Conservation (phyloP, 495 filamentous ascomycete genomes). For the Xylaria acuta region DNA sequence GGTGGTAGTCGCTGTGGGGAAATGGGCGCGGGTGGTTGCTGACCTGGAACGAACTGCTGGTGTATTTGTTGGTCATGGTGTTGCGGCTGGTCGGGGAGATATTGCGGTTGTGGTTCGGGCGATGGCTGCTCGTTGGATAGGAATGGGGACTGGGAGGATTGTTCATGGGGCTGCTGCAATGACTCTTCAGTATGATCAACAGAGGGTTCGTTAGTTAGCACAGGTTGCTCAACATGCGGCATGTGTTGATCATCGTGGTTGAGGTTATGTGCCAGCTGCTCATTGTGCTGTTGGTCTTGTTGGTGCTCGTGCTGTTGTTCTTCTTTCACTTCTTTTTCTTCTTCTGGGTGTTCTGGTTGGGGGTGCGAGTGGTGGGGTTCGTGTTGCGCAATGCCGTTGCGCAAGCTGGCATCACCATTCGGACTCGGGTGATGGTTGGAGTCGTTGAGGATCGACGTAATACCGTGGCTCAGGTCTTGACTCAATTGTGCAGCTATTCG, state of each 20-base stretch:
- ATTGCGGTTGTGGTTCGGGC: constrained; percentile 31
- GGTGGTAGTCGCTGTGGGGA: constrained; percentile 40
- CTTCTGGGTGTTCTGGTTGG: constrained; percentile 16
- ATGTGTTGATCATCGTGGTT: constrained; percentile 32
- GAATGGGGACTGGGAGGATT: constrained; percentile 22
- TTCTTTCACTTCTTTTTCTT: constrained; percentile 27
- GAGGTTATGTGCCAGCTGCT: constrained; percentile 34
- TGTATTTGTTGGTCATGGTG: constrained; percentile 34
- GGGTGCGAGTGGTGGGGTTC: constrained; percentile 30
- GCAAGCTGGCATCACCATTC: constrained; percentile 32
- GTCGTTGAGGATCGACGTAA: constrained; percentile 31
- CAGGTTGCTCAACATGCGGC: constrained; percentile 28
- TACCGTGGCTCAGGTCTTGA: constrained; percentile 47
- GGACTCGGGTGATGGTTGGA: constrained; percentile 16
- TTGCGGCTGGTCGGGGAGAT: constrained; percentile 30
- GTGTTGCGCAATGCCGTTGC: constrained; percentile 31
- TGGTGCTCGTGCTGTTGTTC: constrained; percentile 26
- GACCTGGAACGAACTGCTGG: constrained; percentile 36
- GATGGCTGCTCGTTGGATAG: constrained; percentile 33
- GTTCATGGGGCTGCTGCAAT: constrained; percentile 1
- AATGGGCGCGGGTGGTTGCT: constrained; percentile 33
- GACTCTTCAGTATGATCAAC: constrained; percentile 26
- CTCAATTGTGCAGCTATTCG: constrained; percentile 60
- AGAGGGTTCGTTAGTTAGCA: constrained; percentile 26
- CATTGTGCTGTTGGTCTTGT: constrained; percentile 16